These are phyloP conservation scores for Aspergillus wentii DNA, from an alignment of 495 filamentous ascomycete genomes.

Conservation along the genomic window DNA sequence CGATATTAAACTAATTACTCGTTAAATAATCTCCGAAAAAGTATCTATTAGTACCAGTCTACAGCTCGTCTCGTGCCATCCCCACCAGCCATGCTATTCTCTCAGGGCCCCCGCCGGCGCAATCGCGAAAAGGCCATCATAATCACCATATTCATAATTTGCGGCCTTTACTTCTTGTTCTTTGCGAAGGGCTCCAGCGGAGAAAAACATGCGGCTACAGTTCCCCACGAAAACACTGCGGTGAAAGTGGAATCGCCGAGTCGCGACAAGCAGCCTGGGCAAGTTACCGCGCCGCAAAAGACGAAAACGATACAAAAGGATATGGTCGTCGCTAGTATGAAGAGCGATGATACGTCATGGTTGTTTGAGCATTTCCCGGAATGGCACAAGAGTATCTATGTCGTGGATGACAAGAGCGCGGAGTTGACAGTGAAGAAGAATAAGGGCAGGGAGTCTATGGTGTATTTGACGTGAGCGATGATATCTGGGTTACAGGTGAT, in stretches of 20 bases:
- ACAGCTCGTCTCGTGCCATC: too few species aligned
- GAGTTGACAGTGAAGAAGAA: constrained; percentile 43
- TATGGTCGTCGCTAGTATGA: constrained; percentile 52
- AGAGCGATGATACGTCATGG: constrained; percentile 52
- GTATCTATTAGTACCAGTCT: not conserved
- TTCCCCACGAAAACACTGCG: constrained; percentile 18
- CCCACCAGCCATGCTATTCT: constrained; percentile 31
- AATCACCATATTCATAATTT: constrained; percentile 36
- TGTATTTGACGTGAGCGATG: constrained; percentile 55
- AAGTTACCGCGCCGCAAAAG: constrained; percentile 18
- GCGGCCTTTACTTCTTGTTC: constrained; percentile 36
- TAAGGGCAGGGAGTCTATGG: constrained; percentile 57
- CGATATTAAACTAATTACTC: not conserved
- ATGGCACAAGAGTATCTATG: constrained; percentile 48
- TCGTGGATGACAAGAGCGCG: constrained; percentile 44
- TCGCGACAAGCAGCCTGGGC: constrained; percentile 19
- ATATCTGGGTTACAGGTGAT: too few species aligned
- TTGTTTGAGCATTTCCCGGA: constrained; percentile 43
- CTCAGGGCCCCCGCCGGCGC: constrained; percentile 36
- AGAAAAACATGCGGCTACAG: constrained; percentile 11
- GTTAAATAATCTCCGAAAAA: not conserved
- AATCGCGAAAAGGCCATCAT: constrained; percentile 38
- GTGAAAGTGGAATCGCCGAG: constrained; percentile 10
- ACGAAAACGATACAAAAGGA: constrained; percentile 28
- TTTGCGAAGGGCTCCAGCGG: constrained; percentile 22